Conservation (phyloP, 257 asterid genomes). For the Rauvolfia tetraphylla region DNA sequence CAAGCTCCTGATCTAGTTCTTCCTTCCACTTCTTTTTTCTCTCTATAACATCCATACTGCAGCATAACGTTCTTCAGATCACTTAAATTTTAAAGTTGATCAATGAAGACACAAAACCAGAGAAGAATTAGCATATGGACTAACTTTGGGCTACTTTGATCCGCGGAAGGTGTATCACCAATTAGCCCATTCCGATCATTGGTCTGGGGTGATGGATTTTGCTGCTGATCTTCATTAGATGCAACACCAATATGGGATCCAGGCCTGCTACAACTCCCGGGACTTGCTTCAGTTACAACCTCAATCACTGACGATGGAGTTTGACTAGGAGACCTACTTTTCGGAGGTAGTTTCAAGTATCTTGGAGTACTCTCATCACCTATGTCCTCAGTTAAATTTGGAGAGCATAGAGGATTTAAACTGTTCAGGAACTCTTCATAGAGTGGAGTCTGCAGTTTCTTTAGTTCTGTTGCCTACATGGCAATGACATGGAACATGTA, state of each 20-base stretch:
- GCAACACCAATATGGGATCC: conserved; percentile 19
- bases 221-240: conserved; percentile 25
- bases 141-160: conserved; percentile 35
- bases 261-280: conserved; percentile 31
- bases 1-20: conserved; percentile 45
- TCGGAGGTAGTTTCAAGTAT: conserved; percentile 38
- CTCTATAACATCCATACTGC: conserved; percentile 27
- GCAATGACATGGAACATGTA: neutral
- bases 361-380: conserved; percentile 28
- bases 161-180: conserved; percentile 11
- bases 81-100: neutral
- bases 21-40: conserved; percentile 46
- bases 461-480: conserved; percentile 32
- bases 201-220: conserved; percentile 26
- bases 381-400: conserved; percentile 23
- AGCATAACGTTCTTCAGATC: conserved; percentile 6
- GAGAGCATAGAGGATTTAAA: conserved; percentile 35
- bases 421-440: conserved; percentile 39
- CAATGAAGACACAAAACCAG: neutral
- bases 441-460: conserved; percentile 38
- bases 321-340: conserved; percentile 40
- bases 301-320: conserved; percentile 28
- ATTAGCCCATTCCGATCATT: conserved; percentile 21
- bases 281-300: conserved; percentile 27
- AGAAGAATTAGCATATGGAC: conserved; percentile 3